Base-by-base conservation (phyloP, 495 filamentous ascomycete genomes). In the Xeromyces bisporus region DNA sequence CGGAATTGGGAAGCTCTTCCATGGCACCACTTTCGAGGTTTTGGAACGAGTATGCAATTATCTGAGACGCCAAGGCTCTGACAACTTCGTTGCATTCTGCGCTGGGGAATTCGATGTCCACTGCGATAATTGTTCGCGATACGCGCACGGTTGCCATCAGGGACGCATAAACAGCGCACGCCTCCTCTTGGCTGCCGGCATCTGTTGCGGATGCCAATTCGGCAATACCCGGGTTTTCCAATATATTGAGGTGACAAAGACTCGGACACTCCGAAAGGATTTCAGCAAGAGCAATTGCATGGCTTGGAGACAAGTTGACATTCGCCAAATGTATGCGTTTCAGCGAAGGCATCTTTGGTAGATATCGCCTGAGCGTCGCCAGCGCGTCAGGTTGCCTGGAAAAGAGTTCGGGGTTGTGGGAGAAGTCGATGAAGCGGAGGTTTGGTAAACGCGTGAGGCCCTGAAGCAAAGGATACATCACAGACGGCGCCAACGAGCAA, bases 131-230 rank as follows among this genome's bases (percentile, higher is more conserved):
- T 7, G 77, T 75, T 12, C 71, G 64, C 8, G 82, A 89, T 0
- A 93, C 77, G 14, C 84, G 73, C 4, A 83, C 81, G 4, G 86
- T 86, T 15, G 81, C 79, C 56, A 93, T 78, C 33, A 96, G 62
- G 11, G 85, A 92, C 5, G 89, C 85, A 48, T 91, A 94, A 2
- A 96, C 58, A 13, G 89, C 89, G 43, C 81, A 93, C 0, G 87
- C 85, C 52, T 96, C 89, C 51, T 97, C 85, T 46, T 91, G 79
- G 12, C 56, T 62, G 18, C 68, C 73, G 35, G 89, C 79, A 21
- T 69, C 62, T 6, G 66, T 76, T 18, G 69, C 74, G 15, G 73
- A 74, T 0, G 81, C 74, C 16, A 92, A 53, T 10, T 65, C 61
- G 3, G 62, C 58, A 6, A 97, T 58, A 29, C 71, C 56, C 0